Evolutionary conservation across 208 protist genomes (phyloP).

Genomic region (Giardia duodenalis): DNA sequence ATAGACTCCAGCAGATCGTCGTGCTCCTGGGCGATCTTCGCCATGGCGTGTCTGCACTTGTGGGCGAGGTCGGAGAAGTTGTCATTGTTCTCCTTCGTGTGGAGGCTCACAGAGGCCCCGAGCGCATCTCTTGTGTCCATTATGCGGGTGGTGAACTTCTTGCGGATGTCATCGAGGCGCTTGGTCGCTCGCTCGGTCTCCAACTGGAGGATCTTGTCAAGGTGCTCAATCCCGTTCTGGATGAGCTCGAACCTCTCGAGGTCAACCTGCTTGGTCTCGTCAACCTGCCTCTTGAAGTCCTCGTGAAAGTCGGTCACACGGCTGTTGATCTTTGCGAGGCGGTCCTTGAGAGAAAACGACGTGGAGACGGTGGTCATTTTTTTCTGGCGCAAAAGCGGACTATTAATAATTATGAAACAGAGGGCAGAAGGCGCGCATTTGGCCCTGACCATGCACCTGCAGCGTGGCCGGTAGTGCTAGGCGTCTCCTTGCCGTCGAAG

Average conservation of each 20-base stretch:
- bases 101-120: not conserved
- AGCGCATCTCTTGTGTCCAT: not conserved
- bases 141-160: not conserved
- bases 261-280: not conserved
- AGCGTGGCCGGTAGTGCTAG: too few relatives aligned
- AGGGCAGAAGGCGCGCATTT: too few relatives aligned
- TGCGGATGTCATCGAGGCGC: not conserved
- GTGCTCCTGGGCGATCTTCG: conserved; percentile 9
- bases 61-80: not conserved
- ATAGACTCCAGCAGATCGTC: not conserved
- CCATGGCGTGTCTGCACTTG: not conserved
- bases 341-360: not conserved
- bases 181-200: not conserved
- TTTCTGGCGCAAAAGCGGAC: too few relatives aligned
- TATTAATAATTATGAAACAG: too few relatives aligned
- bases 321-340: not conserved
- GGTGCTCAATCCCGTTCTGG: conserved; percentile 5
- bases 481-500: too few relatives aligned
- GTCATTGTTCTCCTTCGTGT: conserved; percentile 1
- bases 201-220: not conserved
- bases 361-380: not conserved
- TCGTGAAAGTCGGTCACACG: not conserved
- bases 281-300: not conserved
- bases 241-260: not conserved
- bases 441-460: too few relatives aligned